Percentiles rank a stretch among this genome's conserved stretches.
Conservation (phyloP, 1,284 basidiomycete species). For the Austroboletus novae-zelandiae region DNA sequence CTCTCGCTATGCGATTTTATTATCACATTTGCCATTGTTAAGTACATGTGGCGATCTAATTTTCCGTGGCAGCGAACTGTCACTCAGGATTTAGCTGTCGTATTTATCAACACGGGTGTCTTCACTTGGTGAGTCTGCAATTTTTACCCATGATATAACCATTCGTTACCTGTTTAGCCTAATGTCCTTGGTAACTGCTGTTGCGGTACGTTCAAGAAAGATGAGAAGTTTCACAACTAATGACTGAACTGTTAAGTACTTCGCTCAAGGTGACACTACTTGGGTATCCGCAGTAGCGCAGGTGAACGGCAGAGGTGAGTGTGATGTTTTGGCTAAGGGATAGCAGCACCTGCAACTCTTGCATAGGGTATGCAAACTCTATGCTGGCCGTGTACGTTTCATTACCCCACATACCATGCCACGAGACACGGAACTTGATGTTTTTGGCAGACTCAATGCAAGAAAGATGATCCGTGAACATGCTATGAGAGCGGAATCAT, state of each 20-base stretch:
- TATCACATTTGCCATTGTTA: slow-evolving; percentile 9
- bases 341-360: too few species aligned
- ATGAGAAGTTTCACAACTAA: background rate
- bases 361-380: slow-evolving; percentile 10
- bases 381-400: slow-evolving; percentile 10
- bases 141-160: too few species aligned
- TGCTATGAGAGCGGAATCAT: too few species aligned
- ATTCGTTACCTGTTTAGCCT: background rate
- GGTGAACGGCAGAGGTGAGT: slow-evolving; percentile 5
- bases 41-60: slow-evolving; percentile 14
- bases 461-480: slow-evolving; percentile 11
- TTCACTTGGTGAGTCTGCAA: slow-evolving; percentile 10
- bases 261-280: background rate
- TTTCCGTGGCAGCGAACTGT: slow-evolving; percentile 6
- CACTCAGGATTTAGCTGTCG: slow-evolving; percentile 14
- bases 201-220: slow-evolving; percentile 7
- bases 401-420: background rate
- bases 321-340: background rate
- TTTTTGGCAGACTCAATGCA: slow-evolving; percentile 7
- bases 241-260: background rate
- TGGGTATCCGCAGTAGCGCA: background rate
- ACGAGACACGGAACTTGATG: too few species aligned
- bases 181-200: background rate
- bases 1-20: slow-evolving; percentile 1
- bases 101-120: slow-evolving; percentile 11